Conservation (phyloP, 2,329 filamentous ascomycete genomes). For the Ceratocystis cubensis region DNA sequence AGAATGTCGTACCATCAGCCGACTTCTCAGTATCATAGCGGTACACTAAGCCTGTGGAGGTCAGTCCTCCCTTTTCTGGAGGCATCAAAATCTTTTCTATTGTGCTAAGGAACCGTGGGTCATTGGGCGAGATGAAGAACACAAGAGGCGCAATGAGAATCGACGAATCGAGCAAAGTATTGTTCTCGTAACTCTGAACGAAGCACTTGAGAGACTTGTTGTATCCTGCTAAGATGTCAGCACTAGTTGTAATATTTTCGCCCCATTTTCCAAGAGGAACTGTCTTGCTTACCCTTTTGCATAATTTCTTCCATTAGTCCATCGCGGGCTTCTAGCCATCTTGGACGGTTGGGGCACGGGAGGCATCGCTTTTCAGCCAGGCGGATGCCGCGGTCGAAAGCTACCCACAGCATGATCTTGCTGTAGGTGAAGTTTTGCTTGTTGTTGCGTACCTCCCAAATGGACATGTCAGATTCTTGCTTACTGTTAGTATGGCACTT, state of each 20-base stretch:
- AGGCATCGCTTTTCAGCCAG: conserved; percentile 63
- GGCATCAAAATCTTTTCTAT: conserved; percentile 58
- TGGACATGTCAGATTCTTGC: conserved; percentile 61
- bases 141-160: conserved; percentile 66
- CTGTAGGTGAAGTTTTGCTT: conserved; percentile 70
- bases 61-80: conserved; percentile 63
- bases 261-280: neutral
- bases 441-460: conserved; percentile 66
- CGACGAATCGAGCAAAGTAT: conserved; percentile 57
- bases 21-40: conserved; percentile 58
- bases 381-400: conserved; percentile 61
- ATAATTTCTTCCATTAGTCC: conserved; percentile 62
- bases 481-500: conserved; percentile 18
- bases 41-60: conserved; percentile 62
- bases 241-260: neutral
- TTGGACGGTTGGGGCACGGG: conserved; percentile 55
- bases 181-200: conserved; percentile 63
- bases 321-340: conserved; percentile 56
- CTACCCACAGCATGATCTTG: conserved; percentile 77
- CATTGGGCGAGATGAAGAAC: conserved; percentile 67
- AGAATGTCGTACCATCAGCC: conserved; percentile 47
- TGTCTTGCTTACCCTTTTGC: conserved; percentile 42
- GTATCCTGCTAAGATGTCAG: conserved; percentile 39
- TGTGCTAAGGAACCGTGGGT: conserved; percentile 61
- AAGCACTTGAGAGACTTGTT: conserved; percentile 58